phyloP scores from a whole-genome alignment of 1,139 yeast species.

The Diutina pseudorugosa region DNA sequence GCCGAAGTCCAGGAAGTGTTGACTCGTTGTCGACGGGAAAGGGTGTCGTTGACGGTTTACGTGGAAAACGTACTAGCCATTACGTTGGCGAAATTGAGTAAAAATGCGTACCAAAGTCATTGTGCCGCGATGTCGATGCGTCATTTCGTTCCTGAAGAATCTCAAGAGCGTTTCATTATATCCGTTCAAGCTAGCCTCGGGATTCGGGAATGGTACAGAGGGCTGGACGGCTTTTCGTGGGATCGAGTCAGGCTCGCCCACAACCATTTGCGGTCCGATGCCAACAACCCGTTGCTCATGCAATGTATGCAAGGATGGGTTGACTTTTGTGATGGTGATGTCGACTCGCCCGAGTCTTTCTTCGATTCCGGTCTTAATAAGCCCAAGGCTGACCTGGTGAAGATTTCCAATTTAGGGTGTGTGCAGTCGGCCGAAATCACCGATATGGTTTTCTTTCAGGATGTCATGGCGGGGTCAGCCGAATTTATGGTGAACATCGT shows the following conservation, averaged over 20 bases:
- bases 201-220: neutral
- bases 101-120: neutral
- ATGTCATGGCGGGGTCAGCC: neutral
- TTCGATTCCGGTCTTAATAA: neutral
- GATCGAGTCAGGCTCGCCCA: neutral
- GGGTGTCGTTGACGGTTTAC: neutral
- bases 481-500: constrained; percentile 1
- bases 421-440: neutral
- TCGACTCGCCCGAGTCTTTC: neutral
- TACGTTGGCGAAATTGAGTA: neutral
- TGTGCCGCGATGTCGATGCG: neutral
- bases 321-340: neutral
- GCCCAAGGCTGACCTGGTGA: neutral
- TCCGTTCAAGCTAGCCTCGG: neutral
- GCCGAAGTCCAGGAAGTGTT: neutral
- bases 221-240: neutral
- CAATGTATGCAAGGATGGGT: neutral
- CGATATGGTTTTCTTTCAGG: neutral
- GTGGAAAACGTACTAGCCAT: neutral
- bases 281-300: neutral
- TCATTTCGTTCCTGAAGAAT: neutral
- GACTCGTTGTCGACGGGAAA: neutral
- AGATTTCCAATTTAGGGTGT: neutral
- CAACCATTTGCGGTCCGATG: neutral
- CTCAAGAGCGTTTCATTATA: neutral